Evolutionary conservation across 176 grass and related monocot species (phyloP).

Genomic region (Triticum urartu): DNA sequence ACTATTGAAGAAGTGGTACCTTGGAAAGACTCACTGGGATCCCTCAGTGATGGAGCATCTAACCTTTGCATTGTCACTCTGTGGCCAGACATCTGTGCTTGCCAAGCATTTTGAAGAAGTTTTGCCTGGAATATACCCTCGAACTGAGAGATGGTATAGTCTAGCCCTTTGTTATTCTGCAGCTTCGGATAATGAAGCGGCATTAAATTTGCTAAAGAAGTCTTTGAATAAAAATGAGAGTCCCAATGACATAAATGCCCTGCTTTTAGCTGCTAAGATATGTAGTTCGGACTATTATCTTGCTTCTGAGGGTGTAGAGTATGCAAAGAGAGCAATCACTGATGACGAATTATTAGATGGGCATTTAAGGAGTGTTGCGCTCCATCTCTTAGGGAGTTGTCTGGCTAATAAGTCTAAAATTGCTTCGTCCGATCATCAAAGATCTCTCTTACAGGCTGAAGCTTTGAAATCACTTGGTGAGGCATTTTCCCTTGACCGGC

Average conservation of each 20-base stretch:
- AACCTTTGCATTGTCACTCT: constrained; percentile 84
- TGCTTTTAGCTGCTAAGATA: constrained; percentile 87
- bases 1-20: constrained; percentile 78
- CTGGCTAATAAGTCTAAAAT: constrained; percentile 70
- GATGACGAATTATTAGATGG: constrained; percentile 47
- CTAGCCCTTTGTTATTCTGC: constrained; percentile 80
- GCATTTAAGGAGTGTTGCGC: constrained; percentile 71
- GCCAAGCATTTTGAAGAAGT: constrained; percentile 77
- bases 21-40: constrained; percentile 87
- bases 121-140: constrained; percentile 81
- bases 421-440: constrained; percentile 81
- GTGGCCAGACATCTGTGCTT: constrained; percentile 76
- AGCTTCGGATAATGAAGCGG: constrained; percentile 56
- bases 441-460: constrained; percentile 76
- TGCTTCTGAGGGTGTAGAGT: constrained; percentile 80
- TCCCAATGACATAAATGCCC: constrained; percentile 64
- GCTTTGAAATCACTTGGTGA: constrained; percentile 77
- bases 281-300: constrained; percentile 59
- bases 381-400: constrained; percentile 73
- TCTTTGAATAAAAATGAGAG: constrained; percentile 79
- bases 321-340: constrained; percentile 69
- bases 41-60: constrained; percentile 85
- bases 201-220: constrained; percentile 82
- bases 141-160: constrained; percentile 81
- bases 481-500: constrained; percentile 50